These are phyloP conservation scores for Sclerotinia nivalis DNA, from an alignment of 2,329 filamentous ascomycete genomes.

Conservation along the genomic window DNA sequence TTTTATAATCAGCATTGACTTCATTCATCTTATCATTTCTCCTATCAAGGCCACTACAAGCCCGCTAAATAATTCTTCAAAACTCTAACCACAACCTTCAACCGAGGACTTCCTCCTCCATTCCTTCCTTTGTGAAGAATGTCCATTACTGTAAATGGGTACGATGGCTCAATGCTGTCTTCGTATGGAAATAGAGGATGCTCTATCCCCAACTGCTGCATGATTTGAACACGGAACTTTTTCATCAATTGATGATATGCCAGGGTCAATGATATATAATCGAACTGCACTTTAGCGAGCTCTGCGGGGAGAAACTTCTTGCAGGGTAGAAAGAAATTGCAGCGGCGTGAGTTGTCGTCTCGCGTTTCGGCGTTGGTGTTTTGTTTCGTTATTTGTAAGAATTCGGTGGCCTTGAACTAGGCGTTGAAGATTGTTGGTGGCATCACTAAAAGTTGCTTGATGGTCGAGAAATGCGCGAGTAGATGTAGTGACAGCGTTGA, in stretches of 20 bases:
- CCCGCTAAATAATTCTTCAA: not conserved
- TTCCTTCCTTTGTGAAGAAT: not conserved
- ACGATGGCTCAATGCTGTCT: not conserved
- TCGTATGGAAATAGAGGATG: not conserved
- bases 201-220: not conserved
- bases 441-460: not conserved
- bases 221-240: constrained; percentile 6
- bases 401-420: not conserved
- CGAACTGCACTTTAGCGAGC: not conserved
- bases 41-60: not conserved
- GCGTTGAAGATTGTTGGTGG: not conserved
- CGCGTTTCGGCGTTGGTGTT: not conserved
- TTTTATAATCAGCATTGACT: too few relatives aligned
- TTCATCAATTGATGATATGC: not conserved
- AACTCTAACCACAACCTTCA: not conserved
- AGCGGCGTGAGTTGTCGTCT: not conserved
- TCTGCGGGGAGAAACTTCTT: not conserved
- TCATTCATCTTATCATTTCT: too few relatives aligned
- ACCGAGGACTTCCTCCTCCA: not conserved
- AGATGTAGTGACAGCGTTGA: not conserved
- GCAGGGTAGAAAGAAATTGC: not conserved
- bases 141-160: not conserved
- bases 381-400: not conserved
- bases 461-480: not conserved
- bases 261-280: not conserved